phyloP scores from a whole-genome alignment of 176 grass and related monocot species.

The Poa annua region DNA sequence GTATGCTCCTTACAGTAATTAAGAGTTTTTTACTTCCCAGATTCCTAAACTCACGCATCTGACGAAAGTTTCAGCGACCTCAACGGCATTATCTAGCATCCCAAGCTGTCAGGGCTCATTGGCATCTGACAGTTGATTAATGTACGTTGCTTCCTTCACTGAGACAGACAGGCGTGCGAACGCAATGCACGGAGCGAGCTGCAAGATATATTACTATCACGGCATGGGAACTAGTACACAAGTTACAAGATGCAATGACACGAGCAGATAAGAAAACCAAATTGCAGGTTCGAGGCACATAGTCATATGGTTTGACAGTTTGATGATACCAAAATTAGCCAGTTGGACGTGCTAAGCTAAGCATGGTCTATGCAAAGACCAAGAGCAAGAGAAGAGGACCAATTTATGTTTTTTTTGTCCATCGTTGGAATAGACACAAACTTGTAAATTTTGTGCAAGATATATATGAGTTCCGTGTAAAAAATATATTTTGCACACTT shows the following conservation, averaged over 20 bases:
- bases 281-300: background rate
- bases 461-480: background rate
- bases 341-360: background rate
- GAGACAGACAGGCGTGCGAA: background rate
- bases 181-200: background rate
- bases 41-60: background rate
- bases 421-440: background rate
- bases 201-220: background rate
- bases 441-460: background rate
- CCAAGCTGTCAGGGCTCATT: background rate
- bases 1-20: background rate
- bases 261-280: background rate
- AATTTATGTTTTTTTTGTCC: background rate
- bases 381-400: background rate
- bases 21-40: background rate
- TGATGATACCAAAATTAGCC: too few relatives aligned
- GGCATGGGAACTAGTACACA: background rate
- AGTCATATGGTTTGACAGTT: background rate
- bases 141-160: background rate
- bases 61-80: conserved; percentile 32
- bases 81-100: background rate
- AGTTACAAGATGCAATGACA: conserved; percentile 24
- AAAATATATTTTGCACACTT: background rate
- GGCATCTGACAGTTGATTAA: background rate
- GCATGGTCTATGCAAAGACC: background rate